A percentile compares a stretch with the other conserved stretches of the same genome.
Conservation (phyloP, 2,329 filamentous ascomycete species). For the Cladophialophora chaetospira region DNA sequence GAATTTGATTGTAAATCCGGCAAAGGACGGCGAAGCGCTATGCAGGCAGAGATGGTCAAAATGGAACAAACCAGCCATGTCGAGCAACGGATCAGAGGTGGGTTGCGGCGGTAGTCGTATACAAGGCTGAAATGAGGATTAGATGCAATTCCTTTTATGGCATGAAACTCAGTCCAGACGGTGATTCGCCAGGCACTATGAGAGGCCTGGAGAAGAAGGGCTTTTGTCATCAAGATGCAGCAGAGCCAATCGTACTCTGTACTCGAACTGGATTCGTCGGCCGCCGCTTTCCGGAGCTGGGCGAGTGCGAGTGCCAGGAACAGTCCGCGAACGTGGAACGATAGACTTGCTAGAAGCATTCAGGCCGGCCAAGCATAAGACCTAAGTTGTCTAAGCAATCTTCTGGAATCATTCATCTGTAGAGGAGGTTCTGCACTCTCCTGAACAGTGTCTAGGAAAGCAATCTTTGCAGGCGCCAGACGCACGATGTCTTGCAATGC, state of each 20-base stretch:
- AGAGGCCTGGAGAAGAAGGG: neutral
- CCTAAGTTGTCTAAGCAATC: neutral
- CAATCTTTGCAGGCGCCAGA: slow-evolving; percentile 9
- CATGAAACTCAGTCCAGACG: neutral
- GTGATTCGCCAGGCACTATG: neutral
- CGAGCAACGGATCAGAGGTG: neutral
- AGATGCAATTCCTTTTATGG: neutral
- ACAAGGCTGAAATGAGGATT: neutral
- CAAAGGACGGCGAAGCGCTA: neutral
- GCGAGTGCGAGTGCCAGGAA: neutral
- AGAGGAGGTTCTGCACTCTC: neutral
- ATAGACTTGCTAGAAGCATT: neutral
- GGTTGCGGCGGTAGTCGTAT: neutral
- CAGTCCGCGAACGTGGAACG: neutral
- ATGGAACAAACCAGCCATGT: too few relatives aligned
- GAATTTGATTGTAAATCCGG: neutral
- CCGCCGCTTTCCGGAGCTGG: neutral
- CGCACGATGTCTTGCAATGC: neutral
- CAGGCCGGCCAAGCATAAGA: neutral
- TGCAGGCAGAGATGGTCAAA: neutral
- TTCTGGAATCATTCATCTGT: neutral
- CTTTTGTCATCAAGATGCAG: neutral
- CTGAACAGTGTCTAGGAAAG: neutral
- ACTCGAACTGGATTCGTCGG: neutral
- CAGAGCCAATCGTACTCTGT: too few relatives aligned